Conservation (phyloP, 2,329 filamentous ascomycete genomes). For the Paraphaeosphaeria sporulosa region DNA sequence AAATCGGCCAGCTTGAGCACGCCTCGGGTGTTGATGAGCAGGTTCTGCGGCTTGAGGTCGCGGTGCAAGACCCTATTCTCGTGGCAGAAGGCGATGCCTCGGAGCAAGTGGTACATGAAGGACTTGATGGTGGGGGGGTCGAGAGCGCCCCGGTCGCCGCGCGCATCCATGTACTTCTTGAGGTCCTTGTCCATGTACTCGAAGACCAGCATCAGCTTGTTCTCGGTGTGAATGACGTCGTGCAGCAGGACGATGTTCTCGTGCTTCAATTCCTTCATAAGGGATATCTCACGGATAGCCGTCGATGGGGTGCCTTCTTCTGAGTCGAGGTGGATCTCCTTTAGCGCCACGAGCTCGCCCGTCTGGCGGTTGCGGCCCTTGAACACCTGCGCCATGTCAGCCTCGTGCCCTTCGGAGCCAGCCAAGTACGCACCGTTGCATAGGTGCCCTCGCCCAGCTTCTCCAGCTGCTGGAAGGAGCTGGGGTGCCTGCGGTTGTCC, state of each 20-base stretch:
- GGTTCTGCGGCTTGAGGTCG: slow-evolving; percentile 94
- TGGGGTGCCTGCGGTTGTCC: slow-evolving; percentile 92
- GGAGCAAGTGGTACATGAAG: slow-evolving; percentile 97
- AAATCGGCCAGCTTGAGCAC: slow-evolving; percentile 94
- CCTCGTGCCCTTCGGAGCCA: not conserved
- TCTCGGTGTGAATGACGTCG: slow-evolving; percentile 99
- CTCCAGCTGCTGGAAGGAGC: slow-evolving; percentile 98
- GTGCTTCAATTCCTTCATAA: slow-evolving; percentile 99
- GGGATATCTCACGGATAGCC: slow-evolving; percentile 95
- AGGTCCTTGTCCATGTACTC: slow-evolving; percentile 99
- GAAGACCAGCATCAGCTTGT: slow-evolving; percentile 99
- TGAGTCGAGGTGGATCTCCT: slow-evolving; percentile 98
- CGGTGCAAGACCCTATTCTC: slow-evolving; percentile 95
- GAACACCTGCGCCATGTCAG: slow-evolving; percentile 76
- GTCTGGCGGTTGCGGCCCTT: slow-evolving; percentile 98
- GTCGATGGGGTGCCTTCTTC: slow-evolving; percentile 98
- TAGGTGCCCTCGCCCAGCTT: slow-evolving; percentile 98
- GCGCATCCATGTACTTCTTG: slow-evolving; percentile 98
- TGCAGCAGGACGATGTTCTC: slow-evolving; percentile 97
- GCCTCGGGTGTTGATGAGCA: slow-evolving; percentile 92
- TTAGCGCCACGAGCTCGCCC: slow-evolving; percentile 93
- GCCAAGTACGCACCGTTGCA: slow-evolving; percentile 76
- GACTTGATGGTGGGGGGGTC: slow-evolving; percentile 94
- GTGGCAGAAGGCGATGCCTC: slow-evolving; percentile 97
- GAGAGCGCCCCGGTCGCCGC: slow-evolving; percentile 86